Evolutionary conservation across 495 filamentous ascomycete genomes (phyloP).

Genomic region (Podospora bellae-mahoneyi): DNA sequence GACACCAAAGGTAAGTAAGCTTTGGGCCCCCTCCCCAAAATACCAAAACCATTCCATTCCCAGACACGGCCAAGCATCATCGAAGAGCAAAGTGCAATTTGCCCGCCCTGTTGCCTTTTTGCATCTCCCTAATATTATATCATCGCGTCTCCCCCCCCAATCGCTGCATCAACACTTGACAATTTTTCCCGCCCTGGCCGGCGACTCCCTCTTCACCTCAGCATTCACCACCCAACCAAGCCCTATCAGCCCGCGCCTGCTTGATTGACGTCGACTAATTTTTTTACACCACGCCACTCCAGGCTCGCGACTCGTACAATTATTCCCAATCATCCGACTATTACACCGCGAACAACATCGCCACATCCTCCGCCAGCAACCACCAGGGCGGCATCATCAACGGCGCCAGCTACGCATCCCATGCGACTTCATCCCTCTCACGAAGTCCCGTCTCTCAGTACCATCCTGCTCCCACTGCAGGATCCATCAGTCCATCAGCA

Average conservation of each 20-base stretch:
- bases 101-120: neutral
- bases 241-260: slow-evolving; percentile 7
- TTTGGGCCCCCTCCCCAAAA: slow-evolving; percentile 20
- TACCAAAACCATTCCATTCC: slow-evolving; percentile 10
- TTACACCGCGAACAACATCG: slow-evolving; percentile 60
- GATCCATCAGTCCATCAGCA: slow-evolving; percentile 51
- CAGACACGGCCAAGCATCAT: neutral
- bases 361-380: slow-evolving; percentile 8
- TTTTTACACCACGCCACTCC: slow-evolving; percentile 28
- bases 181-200: neutral
- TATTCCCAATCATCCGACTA: slow-evolving; percentile 47
- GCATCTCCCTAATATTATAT: neutral
- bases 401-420: slow-evolving; percentile 48
- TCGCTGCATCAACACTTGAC: neutral
- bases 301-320: slow-evolving; percentile 52
- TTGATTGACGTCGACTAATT: slow-evolving; percentile 24
- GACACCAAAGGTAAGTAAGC: slow-evolving; percentile 41
- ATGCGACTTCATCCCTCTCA: slow-evolving; percentile 52
- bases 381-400: neutral
- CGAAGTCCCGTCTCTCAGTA: slow-evolving; percentile 54
- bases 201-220: neutral
- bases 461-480: slow-evolving; percentile 51
- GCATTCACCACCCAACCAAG: slow-evolving; percentile 13
- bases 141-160: slow-evolving; percentile 5
- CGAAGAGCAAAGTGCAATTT: neutral